Evolutionary conservation across 345 rosid species (phyloP).

Genomic region (Laguncularia racemosa): DNA sequence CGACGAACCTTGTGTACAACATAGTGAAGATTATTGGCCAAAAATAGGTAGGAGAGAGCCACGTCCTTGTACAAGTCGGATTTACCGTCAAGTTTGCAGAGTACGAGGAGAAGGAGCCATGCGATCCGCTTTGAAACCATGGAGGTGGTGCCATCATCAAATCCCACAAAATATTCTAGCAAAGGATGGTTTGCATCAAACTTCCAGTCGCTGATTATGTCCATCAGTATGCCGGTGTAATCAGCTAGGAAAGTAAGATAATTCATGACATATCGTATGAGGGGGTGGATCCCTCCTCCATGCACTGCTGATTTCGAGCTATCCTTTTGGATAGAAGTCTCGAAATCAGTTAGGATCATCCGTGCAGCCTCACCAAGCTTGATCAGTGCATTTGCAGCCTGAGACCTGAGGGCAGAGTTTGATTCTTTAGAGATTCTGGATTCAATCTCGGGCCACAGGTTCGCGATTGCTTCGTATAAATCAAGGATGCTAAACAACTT

Average conservation of each 20-base stretch:
- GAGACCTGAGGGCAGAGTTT: slow-evolving; percentile 29
- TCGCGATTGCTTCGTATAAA: slow-evolving; percentile 45
- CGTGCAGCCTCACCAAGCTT: slow-evolving; percentile 42
- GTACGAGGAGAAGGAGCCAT: slow-evolving; percentile 58
- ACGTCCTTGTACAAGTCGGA: slow-evolving; percentile 50
- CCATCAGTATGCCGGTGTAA: slow-evolving; percentile 39
- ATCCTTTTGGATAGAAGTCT: slow-evolving; percentile 49
- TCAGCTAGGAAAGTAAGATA: slow-evolving; percentile 62
- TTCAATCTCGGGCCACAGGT: slow-evolving; percentile 43
- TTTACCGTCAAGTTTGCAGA: slow-evolving; percentile 73
- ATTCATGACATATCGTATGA: slow-evolving; percentile 75
- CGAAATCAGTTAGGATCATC: slow-evolving; percentile 47
- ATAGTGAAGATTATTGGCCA: slow-evolving; percentile 78
- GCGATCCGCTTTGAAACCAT: slow-evolving; percentile 35
- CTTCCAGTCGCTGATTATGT: slow-evolving; percentile 55
- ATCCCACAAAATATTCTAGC: slow-evolving; percentile 22
- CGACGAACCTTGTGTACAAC: slow-evolving; percentile 51
- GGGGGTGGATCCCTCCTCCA: slow-evolving; percentile 79
- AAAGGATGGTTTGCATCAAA: slow-evolving; percentile 20
- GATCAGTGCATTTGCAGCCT: slow-evolving; percentile 33
- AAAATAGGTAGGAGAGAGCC: slow-evolving; percentile 58
- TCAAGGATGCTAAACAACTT: slow-evolving; percentile 63
- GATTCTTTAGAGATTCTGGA: slow-evolving; percentile 40
- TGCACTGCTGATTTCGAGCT: slow-evolving; percentile 34
- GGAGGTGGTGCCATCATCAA: slow-evolving; percentile 32